Conservation (phyloP, 2,329 filamentous ascomycete species). For the Tolypocladium guangdongense region DNA sequence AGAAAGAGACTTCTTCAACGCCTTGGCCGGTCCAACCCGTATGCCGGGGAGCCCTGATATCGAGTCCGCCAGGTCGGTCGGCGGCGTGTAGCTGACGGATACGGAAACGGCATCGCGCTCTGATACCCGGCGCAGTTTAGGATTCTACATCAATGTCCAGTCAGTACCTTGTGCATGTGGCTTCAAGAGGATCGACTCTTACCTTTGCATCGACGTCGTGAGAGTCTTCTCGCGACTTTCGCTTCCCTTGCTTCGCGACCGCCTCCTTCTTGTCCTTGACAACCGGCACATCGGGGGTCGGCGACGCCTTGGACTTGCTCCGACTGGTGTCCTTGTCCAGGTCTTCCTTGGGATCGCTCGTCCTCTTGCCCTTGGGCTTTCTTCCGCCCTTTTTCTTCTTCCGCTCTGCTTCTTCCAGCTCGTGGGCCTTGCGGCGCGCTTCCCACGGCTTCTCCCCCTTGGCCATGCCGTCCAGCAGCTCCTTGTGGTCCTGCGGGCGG, state of each 20-base stretch:
- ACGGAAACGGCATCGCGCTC: conserved; percentile 31
- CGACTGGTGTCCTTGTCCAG: conserved; percentile 29
- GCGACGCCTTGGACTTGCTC: conserved; percentile 26
- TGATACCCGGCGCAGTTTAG: conserved; percentile 42
- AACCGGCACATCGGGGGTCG: conserved; percentile 24
- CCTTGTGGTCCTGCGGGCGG: conserved; percentile 70
- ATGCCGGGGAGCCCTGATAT: conserved; percentile 46
- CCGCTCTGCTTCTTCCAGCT: conserved; percentile 51
- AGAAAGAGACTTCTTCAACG: conserved; percentile 58
- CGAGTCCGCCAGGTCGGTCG: conserved; percentile 37
- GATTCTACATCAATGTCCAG: conserved; percentile 18
- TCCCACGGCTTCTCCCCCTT: conserved; percentile 85
- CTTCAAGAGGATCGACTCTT: conserved; percentile 8
- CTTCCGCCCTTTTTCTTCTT: conserved; percentile 48
- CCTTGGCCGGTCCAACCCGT: conserved; percentile 59
- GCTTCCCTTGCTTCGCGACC: conserved; percentile 35
- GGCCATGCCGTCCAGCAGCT: conserved; percentile 65
- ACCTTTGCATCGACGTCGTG: conserved; percentile 42
- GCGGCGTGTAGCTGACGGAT: conserved; percentile 33
- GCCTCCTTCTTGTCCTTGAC: conserved; percentile 38
- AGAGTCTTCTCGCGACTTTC: conserved; percentile 47
- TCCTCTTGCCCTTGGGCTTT: conserved; percentile 52
- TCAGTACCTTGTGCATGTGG: neutral
- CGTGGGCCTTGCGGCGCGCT: conserved; percentile 49
- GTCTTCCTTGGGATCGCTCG: conserved; percentile 56